Base-by-base conservation (phyloP, 2,329 filamentous ascomycete species). In the Exserohilum rostratum region DNA sequence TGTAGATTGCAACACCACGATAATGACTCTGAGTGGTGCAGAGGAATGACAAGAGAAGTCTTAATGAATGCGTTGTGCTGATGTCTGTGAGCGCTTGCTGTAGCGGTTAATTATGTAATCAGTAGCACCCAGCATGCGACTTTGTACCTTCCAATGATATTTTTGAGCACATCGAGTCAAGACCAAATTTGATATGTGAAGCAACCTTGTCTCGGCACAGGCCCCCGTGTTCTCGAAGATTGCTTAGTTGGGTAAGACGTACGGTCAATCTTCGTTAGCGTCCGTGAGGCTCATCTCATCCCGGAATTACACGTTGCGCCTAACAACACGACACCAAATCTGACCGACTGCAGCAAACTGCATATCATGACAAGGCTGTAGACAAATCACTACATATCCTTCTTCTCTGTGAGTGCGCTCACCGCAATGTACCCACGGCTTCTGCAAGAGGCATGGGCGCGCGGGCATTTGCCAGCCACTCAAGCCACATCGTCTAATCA, bases 1-100 rank as follows among this genome's bases (percentile, higher is more conserved):
- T 63, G 61, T 69, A 71, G 64, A 71, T 65, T 69, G 65, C 53
- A 67, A 61, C 60, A 67, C 65, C 66, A 67, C 60, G 52, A 66
- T 67, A 68, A 69, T 65, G 58, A 68, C 58, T 68, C 59, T 66
- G 63, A 60, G 64, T 69, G 67, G 65, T 68, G 61, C 63, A 66
- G 57, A 63, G 60, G 59, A 65, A 66, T 53, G 53, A 70, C 51
- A 63, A 68, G 68, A 70, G 58, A 69, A 60, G 62, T 58, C 29
- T 52, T 60, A 47, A 48, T 45, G 39, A 58, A 35, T 31, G 30
- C 25, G 18, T 31, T 5, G 27, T 25, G 29, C 15, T 37, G 12
- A 5, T 5, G 17, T 25, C 13, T 35, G 20, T 35, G 31, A 35
- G 18, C 18, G 10, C 13, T 2, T 34, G 30, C 20, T 25, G 30